A percentile compares a stretch with the other conserved stretches of the same genome.
Conservation (phyloP, 2,329 filamentous ascomycete genomes). For the Boeremia lycopersici region DNA sequence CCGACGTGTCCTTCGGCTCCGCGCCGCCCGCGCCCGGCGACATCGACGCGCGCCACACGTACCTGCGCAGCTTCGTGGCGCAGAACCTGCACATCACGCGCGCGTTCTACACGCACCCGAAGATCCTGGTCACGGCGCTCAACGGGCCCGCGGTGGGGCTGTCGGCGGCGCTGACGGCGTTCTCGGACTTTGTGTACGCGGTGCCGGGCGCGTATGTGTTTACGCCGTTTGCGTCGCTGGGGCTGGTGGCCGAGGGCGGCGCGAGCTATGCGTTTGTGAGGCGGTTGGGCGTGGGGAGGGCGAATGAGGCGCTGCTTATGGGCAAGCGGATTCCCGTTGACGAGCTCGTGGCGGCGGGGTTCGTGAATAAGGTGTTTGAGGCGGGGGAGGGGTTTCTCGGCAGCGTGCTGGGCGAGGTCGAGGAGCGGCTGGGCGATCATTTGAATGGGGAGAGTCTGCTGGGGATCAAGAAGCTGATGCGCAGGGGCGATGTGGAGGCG, state of each 20-base stretch:
- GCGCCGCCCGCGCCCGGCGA: conserved; percentile 42
- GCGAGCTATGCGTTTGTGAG: conserved; percentile 79
- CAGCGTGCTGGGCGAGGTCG: conserved; percentile 77
- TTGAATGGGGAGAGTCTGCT: conserved; percentile 78
- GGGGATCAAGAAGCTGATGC: conserved; percentile 83
- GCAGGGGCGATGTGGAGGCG: conserved; percentile 71
- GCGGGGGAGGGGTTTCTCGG: conserved; percentile 67
- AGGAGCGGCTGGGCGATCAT: conserved; percentile 80
- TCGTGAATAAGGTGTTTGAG: conserved; percentile 82
- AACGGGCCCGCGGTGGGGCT: conserved; percentile 93
- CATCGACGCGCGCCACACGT: conserved; percentile 57
- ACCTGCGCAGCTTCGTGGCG: conserved; percentile 74
- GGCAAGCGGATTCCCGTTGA: conserved; percentile 75
- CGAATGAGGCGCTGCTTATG: conserved; percentile 93
- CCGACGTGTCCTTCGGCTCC: conserved; percentile 70
- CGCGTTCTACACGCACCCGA: conserved; percentile 90
- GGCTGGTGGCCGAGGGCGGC: conserved; percentile 87
- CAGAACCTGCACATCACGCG: conserved; percentile 90
- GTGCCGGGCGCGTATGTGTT: conserved; percentile 82
- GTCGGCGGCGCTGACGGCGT: conserved; percentile 79
- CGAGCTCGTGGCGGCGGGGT: conserved; percentile 77
- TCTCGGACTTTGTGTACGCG: conserved; percentile 90
- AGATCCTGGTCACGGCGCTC: conserved; percentile 87
- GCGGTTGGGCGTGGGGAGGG: conserved; percentile 77
- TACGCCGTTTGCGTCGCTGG: conserved; percentile 88